Conservation (phyloP, 1,139 yeast genomes). For the Scheffersomyces parashehatae region DNA sequence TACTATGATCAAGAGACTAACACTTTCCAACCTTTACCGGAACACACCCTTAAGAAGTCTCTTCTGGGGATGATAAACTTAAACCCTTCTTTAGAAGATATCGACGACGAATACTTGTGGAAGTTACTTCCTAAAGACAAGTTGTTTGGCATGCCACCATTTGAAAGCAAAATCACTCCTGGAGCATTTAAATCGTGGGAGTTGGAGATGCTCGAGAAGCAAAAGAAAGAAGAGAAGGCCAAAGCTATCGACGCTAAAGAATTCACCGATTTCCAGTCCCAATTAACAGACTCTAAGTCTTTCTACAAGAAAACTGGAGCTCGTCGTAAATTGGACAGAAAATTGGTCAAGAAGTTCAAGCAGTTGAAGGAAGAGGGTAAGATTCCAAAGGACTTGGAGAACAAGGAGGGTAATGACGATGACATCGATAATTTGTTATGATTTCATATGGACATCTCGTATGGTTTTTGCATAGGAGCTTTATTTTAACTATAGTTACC, state of each 20-base stretch:
- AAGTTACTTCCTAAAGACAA: conserved; percentile 36
- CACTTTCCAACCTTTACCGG: conserved; percentile 29
- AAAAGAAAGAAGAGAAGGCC: conserved; percentile 17
- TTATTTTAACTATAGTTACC: too few relatives aligned
- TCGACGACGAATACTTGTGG: conserved; percentile 47
- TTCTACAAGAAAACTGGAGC: conserved; percentile 26
- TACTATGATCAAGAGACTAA: conserved; percentile 31
- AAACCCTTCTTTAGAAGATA: conserved; percentile 36
- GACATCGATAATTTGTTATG: conserved; percentile 1
- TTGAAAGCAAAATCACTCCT: conserved; percentile 23
- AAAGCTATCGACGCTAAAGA: conserved; percentile 21
- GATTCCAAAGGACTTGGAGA: conserved; percentile 7
- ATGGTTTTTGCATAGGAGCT: too few relatives aligned
- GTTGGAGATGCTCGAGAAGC: conserved; percentile 20
- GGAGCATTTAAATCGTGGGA: conserved; percentile 44
- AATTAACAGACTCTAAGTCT: conserved; percentile 20
- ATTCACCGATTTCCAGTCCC: conserved; percentile 22
- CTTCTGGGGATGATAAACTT: conserved; percentile 43
- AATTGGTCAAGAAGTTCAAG: conserved; percentile 29
- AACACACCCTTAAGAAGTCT: conserved; percentile 42
- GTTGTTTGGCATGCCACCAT: conserved; percentile 40
- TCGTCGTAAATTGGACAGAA: conserved; percentile 34
- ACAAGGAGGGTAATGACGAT: conserved; percentile 2
- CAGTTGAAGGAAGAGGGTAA: conserved; percentile 26
- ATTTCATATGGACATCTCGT: not conserved